These are phyloP conservation scores for Trichoderma pleuroti DNA, from an alignment of 2,329 filamentous ascomycete species.

Conservation along the genomic window DNA sequence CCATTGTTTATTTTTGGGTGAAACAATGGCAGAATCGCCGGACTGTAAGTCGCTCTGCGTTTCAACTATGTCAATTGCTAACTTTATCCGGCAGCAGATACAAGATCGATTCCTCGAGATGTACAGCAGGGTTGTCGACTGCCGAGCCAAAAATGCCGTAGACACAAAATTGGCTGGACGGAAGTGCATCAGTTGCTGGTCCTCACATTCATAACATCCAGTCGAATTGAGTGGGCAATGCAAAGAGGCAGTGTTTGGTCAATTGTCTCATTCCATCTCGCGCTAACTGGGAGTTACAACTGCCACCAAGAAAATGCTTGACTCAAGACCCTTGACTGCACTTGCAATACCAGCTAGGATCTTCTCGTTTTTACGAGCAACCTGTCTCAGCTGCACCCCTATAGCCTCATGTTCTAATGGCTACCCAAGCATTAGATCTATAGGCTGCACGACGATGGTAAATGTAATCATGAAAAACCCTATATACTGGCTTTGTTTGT, in stretches of 20 bases:
- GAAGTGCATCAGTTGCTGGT: neutral
- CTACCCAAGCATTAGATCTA: neutral
- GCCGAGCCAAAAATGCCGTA: neutral
- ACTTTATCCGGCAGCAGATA: neutral
- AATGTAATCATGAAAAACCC: neutral
- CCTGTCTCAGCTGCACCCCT: neutral
- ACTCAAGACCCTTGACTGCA: constrained; percentile 1
- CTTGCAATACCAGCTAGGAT: neutral
- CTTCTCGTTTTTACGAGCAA: neutral
- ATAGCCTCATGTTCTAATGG: neutral
- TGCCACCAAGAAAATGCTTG: neutral
- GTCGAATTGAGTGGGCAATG: neutral
- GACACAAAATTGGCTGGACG: neutral
- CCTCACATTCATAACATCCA: neutral
- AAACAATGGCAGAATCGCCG: neutral
- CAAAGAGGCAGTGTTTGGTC: neutral
- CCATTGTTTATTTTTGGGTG: neutral
- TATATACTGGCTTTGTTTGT: neutral
- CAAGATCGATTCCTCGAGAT: neutral
- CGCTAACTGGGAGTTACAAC: neutral
- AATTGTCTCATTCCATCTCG: neutral
- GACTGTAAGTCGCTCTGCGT: neutral
- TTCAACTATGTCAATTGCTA: neutral
- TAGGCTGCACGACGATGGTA: neutral
- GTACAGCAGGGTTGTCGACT: neutral